phyloP scores from a whole-genome alignment of 2,329 filamentous ascomycete species.

The Xylariaceae sp. region DNA sequence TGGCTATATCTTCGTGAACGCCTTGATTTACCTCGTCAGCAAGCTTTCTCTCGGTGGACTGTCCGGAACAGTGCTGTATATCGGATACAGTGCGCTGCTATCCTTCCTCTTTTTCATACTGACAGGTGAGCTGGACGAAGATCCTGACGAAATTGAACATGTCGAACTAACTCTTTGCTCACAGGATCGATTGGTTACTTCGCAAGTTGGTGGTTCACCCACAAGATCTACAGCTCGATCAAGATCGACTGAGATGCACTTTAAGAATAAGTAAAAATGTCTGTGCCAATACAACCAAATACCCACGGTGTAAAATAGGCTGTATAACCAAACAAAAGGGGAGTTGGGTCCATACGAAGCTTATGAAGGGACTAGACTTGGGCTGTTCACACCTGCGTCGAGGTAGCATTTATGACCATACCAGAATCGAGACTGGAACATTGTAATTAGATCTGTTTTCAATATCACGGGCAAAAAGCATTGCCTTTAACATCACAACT shows the following conservation, averaged over 20 bases:
- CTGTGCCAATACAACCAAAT: background rate
- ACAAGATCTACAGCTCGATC: constrained; percentile 94
- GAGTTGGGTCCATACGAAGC: no score
- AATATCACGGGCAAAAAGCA: no score
- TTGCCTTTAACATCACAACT: no score
- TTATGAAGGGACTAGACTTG: no score
- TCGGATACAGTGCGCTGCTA: constrained; percentile 87
- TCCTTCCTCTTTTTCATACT: constrained; percentile 91
- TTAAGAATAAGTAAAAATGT: background rate
- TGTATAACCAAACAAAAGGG: constrained; percentile 10
- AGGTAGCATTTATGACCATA: no score
- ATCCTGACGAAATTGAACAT: no score
- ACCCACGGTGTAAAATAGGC: constrained; percentile 15
- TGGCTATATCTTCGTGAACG: constrained; percentile 87
- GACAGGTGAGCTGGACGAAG: constrained; percentile 67
- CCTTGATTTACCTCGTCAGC: constrained; percentile 84
- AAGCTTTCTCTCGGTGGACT: constrained; percentile 81
- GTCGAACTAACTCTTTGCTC: constrained; percentile 6
- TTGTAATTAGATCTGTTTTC: no score
- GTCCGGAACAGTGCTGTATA: constrained; percentile 83
- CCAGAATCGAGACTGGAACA: no score
- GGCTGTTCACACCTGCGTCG: no score
- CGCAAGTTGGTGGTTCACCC: constrained; percentile 88
- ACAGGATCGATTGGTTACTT: constrained; percentile 93
- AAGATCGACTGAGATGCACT: constrained; percentile 72